These are phyloP conservation scores for Populus hybrid DNA, from an alignment of 441 rosid species.

Conservation along the genomic window DNA sequence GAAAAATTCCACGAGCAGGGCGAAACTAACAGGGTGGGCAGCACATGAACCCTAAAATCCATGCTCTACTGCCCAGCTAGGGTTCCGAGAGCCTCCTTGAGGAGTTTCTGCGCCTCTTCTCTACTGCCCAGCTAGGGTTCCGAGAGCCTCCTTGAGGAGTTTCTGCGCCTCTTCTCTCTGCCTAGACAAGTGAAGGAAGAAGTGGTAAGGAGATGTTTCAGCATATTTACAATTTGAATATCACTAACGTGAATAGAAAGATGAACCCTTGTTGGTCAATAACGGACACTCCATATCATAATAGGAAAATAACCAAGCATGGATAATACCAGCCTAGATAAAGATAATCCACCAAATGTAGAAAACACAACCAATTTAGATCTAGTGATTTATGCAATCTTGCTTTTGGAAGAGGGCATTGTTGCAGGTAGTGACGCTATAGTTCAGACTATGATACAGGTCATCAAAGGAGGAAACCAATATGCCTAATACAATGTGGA, in stretches of 20 bases:
- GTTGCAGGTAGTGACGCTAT: neutral
- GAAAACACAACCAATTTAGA: neutral
- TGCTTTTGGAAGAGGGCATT: neutral
- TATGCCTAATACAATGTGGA: neutral
- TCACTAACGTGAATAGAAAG: neutral
- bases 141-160: no score
- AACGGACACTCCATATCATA: neutral
- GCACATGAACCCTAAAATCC: neutral
- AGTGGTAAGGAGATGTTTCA: neutral
- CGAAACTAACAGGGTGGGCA: neutral
- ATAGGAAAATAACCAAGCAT: neutral
- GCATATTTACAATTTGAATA: neutral
- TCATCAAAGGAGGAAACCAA: neutral
- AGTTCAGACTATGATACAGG: no score
- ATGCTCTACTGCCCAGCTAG: slow-evolving; percentile 52
- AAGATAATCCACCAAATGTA: neutral
- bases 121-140: no score
- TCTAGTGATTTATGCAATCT: neutral
- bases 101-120: no score
- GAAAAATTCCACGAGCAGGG: neutral
- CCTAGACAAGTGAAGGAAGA: slow-evolving; percentile 30
- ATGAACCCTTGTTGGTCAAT: neutral
- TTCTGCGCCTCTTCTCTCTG: slow-evolving; percentile 77
- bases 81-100: slow-evolving; percentile 65
- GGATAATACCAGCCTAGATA: neutral